Evolutionary conservation across 805 yeast genomes (phyloP), one percentile per base, ranked within the genome.

Genomic region (Lachancea nothofagi): DNA sequence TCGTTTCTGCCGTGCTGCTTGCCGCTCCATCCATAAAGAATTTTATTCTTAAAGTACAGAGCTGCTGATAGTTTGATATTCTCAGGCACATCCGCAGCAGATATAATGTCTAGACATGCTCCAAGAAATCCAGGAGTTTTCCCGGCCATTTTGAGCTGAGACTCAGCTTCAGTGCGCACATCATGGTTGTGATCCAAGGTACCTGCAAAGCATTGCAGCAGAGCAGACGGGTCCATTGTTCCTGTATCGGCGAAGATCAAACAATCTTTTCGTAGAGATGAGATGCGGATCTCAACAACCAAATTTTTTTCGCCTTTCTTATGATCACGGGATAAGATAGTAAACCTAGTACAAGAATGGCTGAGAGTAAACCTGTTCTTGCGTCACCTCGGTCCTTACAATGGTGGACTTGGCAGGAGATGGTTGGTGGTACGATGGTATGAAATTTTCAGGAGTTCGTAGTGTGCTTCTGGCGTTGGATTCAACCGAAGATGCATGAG

Each of bases 41-140:
- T 70, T 41, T 78, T 71, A 60, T 90, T 89, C 59, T 90, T 90
- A 60, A 87, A 76, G 60, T 77, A 86, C 4, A 90, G 79, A 0
- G 93, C 88, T 2, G 94, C 82, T 9, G 94, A 84, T 35, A 77
- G 66, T 49, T 79, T 74, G 36, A 83, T 70, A 18, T 69, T 74
- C 2, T 63, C 61, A 5, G 76, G 66, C 12, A 72, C 77, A 13
- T 71, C 75, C 5, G 63, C 62, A 15, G 76, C 73, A 13, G 72
- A 57, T 14, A 87, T 70, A 37, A 88, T 80, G 55, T 85, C 90
- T 33, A 90, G 65, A 59, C 95, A 84, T 1, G 90, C 89, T 4
- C 83, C 83, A 28, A 86, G 64, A 55, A 89, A 89, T 4, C 95
- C 95, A 1, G 83, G 77, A 3, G 71, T 59, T 21, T 55, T 51